Conservation (phyloP, 371 early-diverging fungal species). For the Chytridium lagenaria region DNA sequence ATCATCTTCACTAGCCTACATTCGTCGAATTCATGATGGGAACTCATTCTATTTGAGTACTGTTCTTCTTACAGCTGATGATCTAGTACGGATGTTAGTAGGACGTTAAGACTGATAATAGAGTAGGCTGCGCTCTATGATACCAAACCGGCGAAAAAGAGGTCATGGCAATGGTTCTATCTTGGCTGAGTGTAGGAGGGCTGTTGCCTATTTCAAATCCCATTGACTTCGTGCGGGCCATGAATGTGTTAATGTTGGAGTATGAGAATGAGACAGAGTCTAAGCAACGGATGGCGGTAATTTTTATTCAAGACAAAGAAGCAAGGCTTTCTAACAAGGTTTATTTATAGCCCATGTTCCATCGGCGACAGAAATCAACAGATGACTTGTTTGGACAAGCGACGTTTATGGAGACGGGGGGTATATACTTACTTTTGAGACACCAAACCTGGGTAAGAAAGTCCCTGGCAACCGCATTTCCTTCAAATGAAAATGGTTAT, state of each 20-base stretch:
- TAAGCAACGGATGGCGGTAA: constrained; percentile 22
- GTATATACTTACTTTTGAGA: constrained; percentile 42
- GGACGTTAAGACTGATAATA: not conserved
- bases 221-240: constrained; percentile 39
- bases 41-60: constrained; percentile 32
- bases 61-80: constrained; percentile 29
- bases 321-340: no score
- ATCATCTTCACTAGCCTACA: constrained; percentile 27
- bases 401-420: constrained; percentile 30
- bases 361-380: not conserved
- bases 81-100: constrained; percentile 18
- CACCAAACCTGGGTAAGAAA: constrained; percentile 42
- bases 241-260: constrained; percentile 40
- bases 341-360: constrained; percentile 6
- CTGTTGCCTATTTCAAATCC: constrained; percentile 37
- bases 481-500: no score
- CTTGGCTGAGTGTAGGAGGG: constrained; percentile 39
- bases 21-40: constrained; percentile 30
- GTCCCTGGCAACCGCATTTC: no score
- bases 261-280: constrained; percentile 43
- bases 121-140: constrained; percentile 32
- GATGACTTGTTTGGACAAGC: constrained; percentile 25
- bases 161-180: constrained; percentile 41
- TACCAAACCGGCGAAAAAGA: constrained; percentile 22
- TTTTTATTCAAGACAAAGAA: no score